Percentiles rank a stretch among this genome's conserved stretches.
These are phyloP conservation scores for Colletotrichum lini DNA, from an alignment of 2,329 filamentous ascomycete species.

Conservation along the genomic window DNA sequence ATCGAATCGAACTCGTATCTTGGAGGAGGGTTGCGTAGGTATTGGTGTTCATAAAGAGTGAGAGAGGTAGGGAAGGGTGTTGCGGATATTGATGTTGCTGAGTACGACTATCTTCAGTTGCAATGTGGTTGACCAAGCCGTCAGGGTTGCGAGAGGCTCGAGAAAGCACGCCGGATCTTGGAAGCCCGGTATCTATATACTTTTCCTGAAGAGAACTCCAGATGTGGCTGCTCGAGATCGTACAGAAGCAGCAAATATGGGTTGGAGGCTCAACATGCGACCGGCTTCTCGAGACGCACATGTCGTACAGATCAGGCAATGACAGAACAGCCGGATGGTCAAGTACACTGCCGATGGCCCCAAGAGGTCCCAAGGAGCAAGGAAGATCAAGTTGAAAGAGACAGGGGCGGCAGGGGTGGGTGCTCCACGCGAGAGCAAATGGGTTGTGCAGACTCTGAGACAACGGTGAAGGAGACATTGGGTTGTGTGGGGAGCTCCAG, in stretches of 20 bases:
- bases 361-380: slow-evolving; percentile 25
- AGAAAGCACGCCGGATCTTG: slow-evolving; percentile 50
- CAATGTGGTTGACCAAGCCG: slow-evolving; percentile 19
- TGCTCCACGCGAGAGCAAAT: slow-evolving; percentile 48
- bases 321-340: slow-evolving; percentile 28
- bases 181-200: slow-evolving; percentile 57
- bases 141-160: slow-evolving; percentile 36
- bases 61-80: background rate
- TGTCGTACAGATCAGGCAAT: slow-evolving; percentile 41
- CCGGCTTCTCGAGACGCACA: slow-evolving; percentile 23
- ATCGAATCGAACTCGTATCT: background rate
- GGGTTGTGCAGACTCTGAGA: slow-evolving; percentile 61
- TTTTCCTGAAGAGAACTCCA: slow-evolving; percentile 44
- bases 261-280: slow-evolving; percentile 43
- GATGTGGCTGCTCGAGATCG: slow-evolving; percentile 50
- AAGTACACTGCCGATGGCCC: slow-evolving; percentile 32
- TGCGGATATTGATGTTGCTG: background rate
- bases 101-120: slow-evolving; percentile 1
- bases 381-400: slow-evolving; percentile 47
- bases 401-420: slow-evolving; percentile 32
- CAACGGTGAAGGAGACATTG: slow-evolving; percentile 56
- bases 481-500: slow-evolving; percentile 53
- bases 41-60: background rate
- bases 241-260: slow-evolving; percentile 49
- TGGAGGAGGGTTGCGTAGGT: background rate